phyloP scores from a whole-genome alignment of 164 flowering plant genomes.

The Sextonia rubra region DNA sequence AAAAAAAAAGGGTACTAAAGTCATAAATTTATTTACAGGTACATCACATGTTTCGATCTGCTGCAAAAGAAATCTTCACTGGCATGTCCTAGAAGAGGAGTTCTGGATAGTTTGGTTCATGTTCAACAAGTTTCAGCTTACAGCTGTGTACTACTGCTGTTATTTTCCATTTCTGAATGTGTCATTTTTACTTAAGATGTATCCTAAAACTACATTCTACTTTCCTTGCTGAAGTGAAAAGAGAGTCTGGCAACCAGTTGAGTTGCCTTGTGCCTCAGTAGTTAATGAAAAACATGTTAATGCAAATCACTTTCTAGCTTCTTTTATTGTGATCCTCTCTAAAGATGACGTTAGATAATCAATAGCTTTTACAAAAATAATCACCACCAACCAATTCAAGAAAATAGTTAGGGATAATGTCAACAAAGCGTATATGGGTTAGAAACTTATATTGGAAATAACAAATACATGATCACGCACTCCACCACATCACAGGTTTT shows the following conservation, averaged over 20 bases:
- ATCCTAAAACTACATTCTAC: not conserved
- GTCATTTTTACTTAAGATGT: not conserved
- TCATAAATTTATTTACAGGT: slow-evolving; percentile 29
- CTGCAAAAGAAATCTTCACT: slow-evolving; percentile 54
- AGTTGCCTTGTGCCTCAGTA: not conserved
- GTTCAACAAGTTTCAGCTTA: not conserved
- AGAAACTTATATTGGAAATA: too few species aligned
- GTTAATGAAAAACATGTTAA: not conserved
- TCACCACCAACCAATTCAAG: not conserved
- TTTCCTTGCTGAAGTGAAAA: not conserved
- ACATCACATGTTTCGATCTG: slow-evolving; percentile 50
- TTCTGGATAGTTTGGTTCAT: not conserved
- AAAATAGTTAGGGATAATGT: too few species aligned
- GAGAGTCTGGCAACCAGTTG: not conserved
- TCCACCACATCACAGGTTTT: too few species aligned
- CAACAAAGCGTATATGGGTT: too few species aligned
- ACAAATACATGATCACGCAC: too few species aligned
- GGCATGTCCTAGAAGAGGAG: not conserved
- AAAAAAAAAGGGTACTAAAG: not conserved
- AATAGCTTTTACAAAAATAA: not conserved
- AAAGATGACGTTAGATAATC: too few species aligned
- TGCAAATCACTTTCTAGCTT: not conserved
- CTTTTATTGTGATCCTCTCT: not conserved
- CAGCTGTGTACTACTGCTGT: not conserved
- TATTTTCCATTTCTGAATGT: not conserved